Base-by-base conservation (phyloP, 2,329 filamentous ascomycete species). In the Ophiostoma pallidulum region DNA sequence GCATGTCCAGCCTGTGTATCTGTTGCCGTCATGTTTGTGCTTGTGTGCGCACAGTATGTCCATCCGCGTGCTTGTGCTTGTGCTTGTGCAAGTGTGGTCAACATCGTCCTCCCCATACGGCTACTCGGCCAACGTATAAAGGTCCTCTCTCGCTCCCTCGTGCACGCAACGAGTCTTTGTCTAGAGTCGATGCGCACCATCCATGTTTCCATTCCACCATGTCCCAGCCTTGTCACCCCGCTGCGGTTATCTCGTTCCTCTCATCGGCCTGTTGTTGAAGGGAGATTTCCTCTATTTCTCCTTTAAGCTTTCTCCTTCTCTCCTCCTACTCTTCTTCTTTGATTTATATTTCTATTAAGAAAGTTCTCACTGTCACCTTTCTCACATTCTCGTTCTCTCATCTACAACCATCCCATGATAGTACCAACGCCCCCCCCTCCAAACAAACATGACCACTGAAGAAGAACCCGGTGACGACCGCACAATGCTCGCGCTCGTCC, bases 401-500 rank as follows among this genome's bases (percentile, higher is more conserved):
- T 6, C 24, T 6, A 28, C 10, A 5, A 5, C 6, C 24, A 28
- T 28, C 10, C 24, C 24, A 10, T n/a, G n/a, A n/a, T n/a, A n/a
- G n/a, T n/a, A n/a, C n/a, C n/a, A n/a, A n/a, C n/a, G n/a, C n/a
- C n/a, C n/a, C n/a, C n/a, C n/a, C n/a, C n/a, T n/a, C n/a, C n/a
- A n/a, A n/a, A n/a, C n/a, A n/a, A n/a, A n/a, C n/a, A n/a, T n/a
- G n/a, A n/a, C n/a, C n/a, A n/a, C n/a, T n/a, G 18, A 20, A 13
- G 45, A 41, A 18, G 40, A 48, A 8, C 45, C 36, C 19, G 46
- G 36, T 24, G 49, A 48, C 29, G 37, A 26, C 44, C 39, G 28
- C 35, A 32, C 36, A 18, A 48, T 53, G 28, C 4, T 39, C 24
- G 51, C 51, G 13, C 40, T 52, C 12, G 41, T 41, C 7, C 50